Evolutionary conservation across 208 protist species (phyloP).

Genomic region (Trypanosoma scelopori): DNA sequence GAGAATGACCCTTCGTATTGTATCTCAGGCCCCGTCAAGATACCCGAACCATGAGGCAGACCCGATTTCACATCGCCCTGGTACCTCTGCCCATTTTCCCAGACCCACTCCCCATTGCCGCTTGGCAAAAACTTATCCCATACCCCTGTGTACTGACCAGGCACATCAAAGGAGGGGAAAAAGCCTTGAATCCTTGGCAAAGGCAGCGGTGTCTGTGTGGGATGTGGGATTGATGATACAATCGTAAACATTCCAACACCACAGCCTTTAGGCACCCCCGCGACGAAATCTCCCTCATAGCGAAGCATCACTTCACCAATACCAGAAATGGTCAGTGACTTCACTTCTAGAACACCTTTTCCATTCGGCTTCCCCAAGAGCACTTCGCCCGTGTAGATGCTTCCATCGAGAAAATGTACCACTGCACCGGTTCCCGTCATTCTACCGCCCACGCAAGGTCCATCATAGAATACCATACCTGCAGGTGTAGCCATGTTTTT

Average conservation of each 20-base stretch:
- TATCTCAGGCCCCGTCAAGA: constrained; percentile 32
- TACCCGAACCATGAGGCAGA: constrained; percentile 55
- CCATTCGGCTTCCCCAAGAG: constrained; percentile 54
- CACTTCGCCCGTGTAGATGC: constrained; percentile 60
- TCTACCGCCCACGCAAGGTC: constrained; percentile 59
- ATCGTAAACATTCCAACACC: constrained; percentile 56
- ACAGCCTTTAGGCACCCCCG: constrained; percentile 58
- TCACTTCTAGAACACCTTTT: constrained; percentile 53
- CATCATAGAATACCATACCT: constrained; percentile 44
- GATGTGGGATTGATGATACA: constrained; percentile 12
- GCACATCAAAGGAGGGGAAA: constrained; percentile 21
- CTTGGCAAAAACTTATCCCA: constrained; percentile 64
- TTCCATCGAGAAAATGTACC: constrained; percentile 56
- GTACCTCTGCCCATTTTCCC: constrained; percentile 70
- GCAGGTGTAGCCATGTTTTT: background rate
- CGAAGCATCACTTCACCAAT: constrained; percentile 41
- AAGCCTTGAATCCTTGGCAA: constrained; percentile 8
- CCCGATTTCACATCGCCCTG: constrained; percentile 38
- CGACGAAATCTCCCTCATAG: constrained; percentile 79
- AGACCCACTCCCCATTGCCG: constrained; percentile 62
- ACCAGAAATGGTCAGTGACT: constrained; percentile 26
- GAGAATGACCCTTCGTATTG: constrained; percentile 62
- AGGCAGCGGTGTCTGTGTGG: background rate
- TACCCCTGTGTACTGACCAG: constrained; percentile 61
- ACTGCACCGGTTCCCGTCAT: constrained; percentile 50